phyloP scores from a whole-genome alignment of 495 filamentous ascomycete genomes.

The Chaetomium cochliodes region DNA sequence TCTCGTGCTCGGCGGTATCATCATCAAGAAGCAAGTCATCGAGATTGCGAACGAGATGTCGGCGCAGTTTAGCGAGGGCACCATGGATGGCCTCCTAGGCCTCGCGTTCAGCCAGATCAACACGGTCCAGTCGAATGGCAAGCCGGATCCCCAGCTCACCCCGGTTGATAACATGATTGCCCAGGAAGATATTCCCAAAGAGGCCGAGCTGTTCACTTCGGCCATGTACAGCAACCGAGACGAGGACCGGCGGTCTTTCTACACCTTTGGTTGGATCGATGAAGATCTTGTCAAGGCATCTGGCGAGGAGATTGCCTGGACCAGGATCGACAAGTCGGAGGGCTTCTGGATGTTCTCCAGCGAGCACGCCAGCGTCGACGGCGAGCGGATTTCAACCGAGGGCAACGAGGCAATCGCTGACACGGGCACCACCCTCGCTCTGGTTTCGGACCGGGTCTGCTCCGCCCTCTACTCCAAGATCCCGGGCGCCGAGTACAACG shows the following conservation, averaged over 20 bases:
- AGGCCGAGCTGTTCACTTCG: slow-evolving; percentile 68
- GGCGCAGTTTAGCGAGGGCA: slow-evolving; percentile 54
- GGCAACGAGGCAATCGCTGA: slow-evolving; percentile 76
- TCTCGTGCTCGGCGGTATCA: slow-evolving; percentile 65
- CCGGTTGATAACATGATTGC: slow-evolving; percentile 75
- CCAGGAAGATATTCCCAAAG: slow-evolving; percentile 62
- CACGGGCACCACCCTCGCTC: slow-evolving; percentile 72
- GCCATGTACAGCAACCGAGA: slow-evolving; percentile 67
- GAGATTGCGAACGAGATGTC: slow-evolving; percentile 69
- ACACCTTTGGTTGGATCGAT: slow-evolving; percentile 79
- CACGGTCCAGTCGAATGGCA: slow-evolving; percentile 52
- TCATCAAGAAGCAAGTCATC: slow-evolving; percentile 65
- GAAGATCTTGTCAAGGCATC: slow-evolving; percentile 57
- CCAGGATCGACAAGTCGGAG: slow-evolving; percentile 63
- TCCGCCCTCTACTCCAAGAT: slow-evolving; percentile 69
- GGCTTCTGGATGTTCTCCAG: slow-evolving; percentile 75
- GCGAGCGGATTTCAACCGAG: slow-evolving; percentile 54
- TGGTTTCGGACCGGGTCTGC: slow-evolving; percentile 65
- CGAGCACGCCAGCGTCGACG: slow-evolving; percentile 59
- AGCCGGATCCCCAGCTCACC: slow-evolving; percentile 59
- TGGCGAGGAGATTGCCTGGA: slow-evolving; percentile 59
- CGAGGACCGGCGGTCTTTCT: slow-evolving; percentile 62
- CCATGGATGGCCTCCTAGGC: slow-evolving; percentile 72
- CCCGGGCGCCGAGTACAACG: slow-evolving; percentile 63
- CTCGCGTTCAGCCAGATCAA: slow-evolving; percentile 71